Percentiles rank a stretch among this genome's conserved stretches.
These are phyloP conservation scores for Cynanchum wilfordii DNA, from an alignment of 257 asterid species.

Conservation along the genomic window DNA sequence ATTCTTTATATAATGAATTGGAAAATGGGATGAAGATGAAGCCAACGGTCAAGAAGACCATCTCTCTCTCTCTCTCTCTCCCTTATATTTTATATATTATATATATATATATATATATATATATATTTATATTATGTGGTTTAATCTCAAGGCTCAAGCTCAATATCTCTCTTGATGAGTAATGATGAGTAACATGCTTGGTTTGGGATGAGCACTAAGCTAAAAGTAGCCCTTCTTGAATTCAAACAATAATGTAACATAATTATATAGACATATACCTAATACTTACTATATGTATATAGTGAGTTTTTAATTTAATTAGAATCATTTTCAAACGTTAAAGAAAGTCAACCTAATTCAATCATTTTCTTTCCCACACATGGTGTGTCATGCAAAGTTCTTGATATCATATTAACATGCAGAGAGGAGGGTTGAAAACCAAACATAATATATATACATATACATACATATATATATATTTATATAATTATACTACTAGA, in stretches of 20 bases:
- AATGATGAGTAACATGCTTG: slow-evolving; percentile 22
- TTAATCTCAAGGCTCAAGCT: background rate
- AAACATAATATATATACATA: background rate
- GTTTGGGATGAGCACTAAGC: slow-evolving; percentile 8
- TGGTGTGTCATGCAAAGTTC: slow-evolving; percentile 8
- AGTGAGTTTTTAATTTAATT: background rate
- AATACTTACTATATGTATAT: background rate
- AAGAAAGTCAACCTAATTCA: slow-evolving; percentile 13
- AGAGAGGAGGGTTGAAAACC: background rate
- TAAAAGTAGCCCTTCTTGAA: background rate
- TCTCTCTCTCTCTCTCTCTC: too few relatives aligned
- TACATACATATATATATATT: too few relatives aligned
- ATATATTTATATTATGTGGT: background rate
- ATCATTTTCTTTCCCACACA: slow-evolving; percentile 4
- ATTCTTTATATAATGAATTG: too few relatives aligned
- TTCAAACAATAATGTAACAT: slow-evolving; percentile 10
- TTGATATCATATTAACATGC: slow-evolving; percentile 1
- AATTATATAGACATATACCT: background rate
- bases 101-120: too few relatives aligned
- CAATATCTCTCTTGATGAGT: background rate
- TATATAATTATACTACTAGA: too few relatives aligned
- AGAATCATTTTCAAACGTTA: background rate
- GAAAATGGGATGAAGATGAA: background rate
- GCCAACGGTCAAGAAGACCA: background rate
- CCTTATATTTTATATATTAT: too few relatives aligned